Evolutionary conservation across 768 basidiomycete species (phyloP).

Genomic region (Dacryopinax spathularia): DNA sequence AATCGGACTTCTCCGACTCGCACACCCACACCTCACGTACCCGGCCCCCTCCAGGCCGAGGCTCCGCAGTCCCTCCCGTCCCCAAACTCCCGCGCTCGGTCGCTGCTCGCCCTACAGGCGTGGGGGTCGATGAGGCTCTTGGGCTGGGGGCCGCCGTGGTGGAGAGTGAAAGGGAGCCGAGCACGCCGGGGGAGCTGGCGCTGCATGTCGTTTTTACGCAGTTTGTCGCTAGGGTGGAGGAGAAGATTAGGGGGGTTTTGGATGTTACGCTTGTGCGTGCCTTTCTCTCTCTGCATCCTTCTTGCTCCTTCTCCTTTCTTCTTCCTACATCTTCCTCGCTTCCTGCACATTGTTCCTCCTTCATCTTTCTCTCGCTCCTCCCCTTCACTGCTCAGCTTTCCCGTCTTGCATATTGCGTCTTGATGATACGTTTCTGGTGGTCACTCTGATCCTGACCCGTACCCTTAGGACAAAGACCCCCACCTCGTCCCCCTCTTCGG

Average conservation of each 20-base stretch:
- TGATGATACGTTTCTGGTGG: background rate
- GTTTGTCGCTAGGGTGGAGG: slow-evolving; percentile 66
- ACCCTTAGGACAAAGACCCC: slow-evolving; percentile 59
- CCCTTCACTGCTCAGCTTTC: too few species aligned
- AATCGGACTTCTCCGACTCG: slow-evolving; percentile 21
- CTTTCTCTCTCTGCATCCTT: background rate
- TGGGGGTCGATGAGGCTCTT: slow-evolving; percentile 51
- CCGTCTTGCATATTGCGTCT: too few species aligned
- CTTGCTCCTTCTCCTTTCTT: background rate
- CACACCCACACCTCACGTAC: background rate
- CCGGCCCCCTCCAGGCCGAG: background rate
- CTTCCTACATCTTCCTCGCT: too few species aligned
- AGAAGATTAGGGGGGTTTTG: slow-evolving; percentile 63
- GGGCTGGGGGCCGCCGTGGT: slow-evolving; percentile 6
- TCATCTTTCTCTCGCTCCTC: too few species aligned
- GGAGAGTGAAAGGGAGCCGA: slow-evolving; percentile 37
- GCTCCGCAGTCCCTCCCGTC: slow-evolving; percentile 39
- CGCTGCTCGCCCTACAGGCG: slow-evolving; percentile 2
- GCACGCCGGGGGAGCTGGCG: slow-evolving; percentile 77
- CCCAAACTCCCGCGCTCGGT: slow-evolving; percentile 45
- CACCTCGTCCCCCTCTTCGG: slow-evolving; percentile 35
- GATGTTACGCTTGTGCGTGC: slow-evolving; percentile 47
- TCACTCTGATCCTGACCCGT: background rate
- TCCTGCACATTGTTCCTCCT: too few species aligned
- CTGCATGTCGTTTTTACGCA: slow-evolving; percentile 78